Conservation (phyloP, 257 asterid genomes). For the Fraxinus pennsylvanica region DNA sequence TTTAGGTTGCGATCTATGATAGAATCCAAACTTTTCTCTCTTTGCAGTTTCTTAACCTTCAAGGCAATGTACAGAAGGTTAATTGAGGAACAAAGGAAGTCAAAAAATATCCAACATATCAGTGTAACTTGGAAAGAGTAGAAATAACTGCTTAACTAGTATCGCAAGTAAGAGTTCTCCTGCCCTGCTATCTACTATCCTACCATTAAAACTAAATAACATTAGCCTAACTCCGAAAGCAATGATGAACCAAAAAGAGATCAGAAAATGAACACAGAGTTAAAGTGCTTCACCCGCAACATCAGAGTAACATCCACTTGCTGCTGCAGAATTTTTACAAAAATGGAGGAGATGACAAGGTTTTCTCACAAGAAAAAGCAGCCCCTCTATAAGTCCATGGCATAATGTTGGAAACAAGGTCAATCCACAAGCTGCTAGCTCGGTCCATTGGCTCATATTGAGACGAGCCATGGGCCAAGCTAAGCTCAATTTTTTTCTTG, state of each 20-base stretch:
- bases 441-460: no score
- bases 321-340: background rate
- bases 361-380: background rate
- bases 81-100: background rate
- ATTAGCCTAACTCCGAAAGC: background rate
- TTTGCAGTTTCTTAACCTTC: constrained; percentile 83
- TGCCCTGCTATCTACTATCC: background rate
- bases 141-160: background rate
- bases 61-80: constrained; percentile 1
- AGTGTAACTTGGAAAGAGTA: background rate
- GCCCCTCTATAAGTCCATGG: background rate
- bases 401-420: background rate
- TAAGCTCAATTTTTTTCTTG: no score
- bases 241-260: background rate
- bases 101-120: background rate
- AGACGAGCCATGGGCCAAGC: no score
- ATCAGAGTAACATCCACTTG: background rate
- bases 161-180: background rate
- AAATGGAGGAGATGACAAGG: background rate
- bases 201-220: background rate
- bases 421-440: background rate
- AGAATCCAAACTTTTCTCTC: constrained; percentile 70
- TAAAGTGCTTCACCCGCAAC: background rate
- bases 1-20: constrained; percentile 76
- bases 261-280: background rate